Percentiles rank a stretch among this genome's conserved stretches.
Evolutionary conservation across 139 green algal species (phyloP).

Genomic region (Picochlorum sp.): DNA sequence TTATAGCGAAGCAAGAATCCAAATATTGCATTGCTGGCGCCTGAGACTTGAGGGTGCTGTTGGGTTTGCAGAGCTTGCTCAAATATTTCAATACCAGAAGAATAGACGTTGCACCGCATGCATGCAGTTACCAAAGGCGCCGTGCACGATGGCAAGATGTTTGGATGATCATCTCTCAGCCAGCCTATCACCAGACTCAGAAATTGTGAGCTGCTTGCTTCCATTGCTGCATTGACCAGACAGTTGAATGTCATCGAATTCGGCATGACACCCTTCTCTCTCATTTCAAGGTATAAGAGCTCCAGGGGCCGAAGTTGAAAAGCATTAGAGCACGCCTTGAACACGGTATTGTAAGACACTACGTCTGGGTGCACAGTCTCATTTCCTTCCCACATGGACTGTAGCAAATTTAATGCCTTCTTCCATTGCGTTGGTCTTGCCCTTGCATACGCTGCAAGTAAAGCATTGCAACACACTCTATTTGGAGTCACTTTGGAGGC

Average conservation of each 20-base stretch:
- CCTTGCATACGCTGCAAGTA: slow-evolving; percentile 71
- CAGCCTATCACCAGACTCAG: slow-evolving; percentile 20
- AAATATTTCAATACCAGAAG: neutral
- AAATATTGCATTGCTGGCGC: neutral
- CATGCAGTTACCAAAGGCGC: slow-evolving; percentile 59
- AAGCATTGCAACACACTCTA: slow-evolving; percentile 78
- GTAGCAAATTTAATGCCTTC: slow-evolving; percentile 50
- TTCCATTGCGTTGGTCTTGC: slow-evolving; percentile 52
- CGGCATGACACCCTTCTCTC: slow-evolving; percentile 40
- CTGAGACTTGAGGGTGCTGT: neutral
- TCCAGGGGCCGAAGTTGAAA: slow-evolving; percentile 45
- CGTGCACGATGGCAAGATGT: slow-evolving; percentile 46
- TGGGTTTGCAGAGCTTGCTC: neutral
- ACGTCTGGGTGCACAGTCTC: slow-evolving; percentile 62
- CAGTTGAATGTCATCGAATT: slow-evolving; percentile 61
- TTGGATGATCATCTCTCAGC: slow-evolving; percentile 42
- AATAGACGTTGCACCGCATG: slow-evolving; percentile 20
- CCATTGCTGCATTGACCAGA: slow-evolving; percentile 42
- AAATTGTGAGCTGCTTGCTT: slow-evolving; percentile 10
- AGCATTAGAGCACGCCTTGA: slow-evolving; percentile 71
- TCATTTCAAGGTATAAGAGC: slow-evolving; percentile 16
- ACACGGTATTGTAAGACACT: slow-evolving; percentile 73
- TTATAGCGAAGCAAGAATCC: neutral
- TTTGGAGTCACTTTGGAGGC: slow-evolving; percentile 35
- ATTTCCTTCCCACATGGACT: slow-evolving; percentile 55